Conservation (phyloP, 2,329 filamentous ascomycete genomes). For the Didymella exigua region DNA sequence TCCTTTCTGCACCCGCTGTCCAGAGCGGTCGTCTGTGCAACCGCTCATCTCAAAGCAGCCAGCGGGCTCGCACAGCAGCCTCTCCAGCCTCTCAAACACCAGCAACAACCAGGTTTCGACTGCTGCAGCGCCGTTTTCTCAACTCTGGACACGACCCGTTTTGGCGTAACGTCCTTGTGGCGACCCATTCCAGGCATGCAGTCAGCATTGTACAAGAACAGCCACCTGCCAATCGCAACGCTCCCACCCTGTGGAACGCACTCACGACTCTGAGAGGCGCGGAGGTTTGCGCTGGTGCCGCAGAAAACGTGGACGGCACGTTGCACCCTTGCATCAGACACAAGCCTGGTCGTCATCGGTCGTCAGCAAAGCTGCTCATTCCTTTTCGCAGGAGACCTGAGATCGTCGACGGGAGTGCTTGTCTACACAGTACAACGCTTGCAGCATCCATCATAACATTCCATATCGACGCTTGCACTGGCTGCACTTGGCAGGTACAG, state of each 20-base stretch:
- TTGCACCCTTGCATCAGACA: slow-evolving; percentile 41
- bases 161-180: slow-evolving; percentile 36
- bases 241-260: slow-evolving; percentile 29
- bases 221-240: slow-evolving; percentile 31
- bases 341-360: slow-evolving; percentile 21
- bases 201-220: slow-evolving; percentile 17
- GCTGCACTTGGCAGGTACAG: slow-evolving; percentile 3
- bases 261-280: slow-evolving; percentile 32
- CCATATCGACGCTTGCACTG: background rate
- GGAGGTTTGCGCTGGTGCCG: slow-evolving; percentile 36
- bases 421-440: background rate
- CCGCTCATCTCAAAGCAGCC: slow-evolving; percentile 5
- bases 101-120: slow-evolving; percentile 27
- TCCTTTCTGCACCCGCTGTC: slow-evolving; percentile 25
- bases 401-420: slow-evolving; percentile 2
- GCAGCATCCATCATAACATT: background rate
- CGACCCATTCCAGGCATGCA: slow-evolving; percentile 20
- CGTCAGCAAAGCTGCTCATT: slow-evolving; percentile 5
- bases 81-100: slow-evolving; percentile 20
- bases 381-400: slow-evolving; percentile 1
- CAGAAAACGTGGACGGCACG: slow-evolving; percentile 45
- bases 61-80: slow-evolving; percentile 4
- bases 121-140: slow-evolving; percentile 42
- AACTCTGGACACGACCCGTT: slow-evolving; percentile 33
- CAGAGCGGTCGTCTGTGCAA: slow-evolving; percentile 23